Conservation (phyloP, 139 green algal genomes). For the Pseudopediastrum boryanum region DNA sequence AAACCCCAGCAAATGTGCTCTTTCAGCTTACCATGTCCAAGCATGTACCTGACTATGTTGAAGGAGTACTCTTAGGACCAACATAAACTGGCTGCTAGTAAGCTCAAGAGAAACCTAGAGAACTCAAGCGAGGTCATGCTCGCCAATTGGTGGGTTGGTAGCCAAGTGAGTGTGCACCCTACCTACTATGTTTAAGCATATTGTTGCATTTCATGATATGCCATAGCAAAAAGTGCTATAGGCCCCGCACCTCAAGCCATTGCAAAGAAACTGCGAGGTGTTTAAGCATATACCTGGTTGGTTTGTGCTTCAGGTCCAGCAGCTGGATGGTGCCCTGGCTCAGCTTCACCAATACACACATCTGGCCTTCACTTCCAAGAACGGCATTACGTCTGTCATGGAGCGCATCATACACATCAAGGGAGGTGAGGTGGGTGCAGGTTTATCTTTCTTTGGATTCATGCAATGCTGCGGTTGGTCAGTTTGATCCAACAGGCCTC, state of each 20-base stretch:
- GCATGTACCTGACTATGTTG: no score
- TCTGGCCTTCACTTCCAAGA: constrained; percentile 73
- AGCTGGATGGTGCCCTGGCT: constrained; percentile 25
- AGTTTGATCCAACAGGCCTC: no score
- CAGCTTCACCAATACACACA: constrained; percentile 43
- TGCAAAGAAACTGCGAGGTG: background rate
- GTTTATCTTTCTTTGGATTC: no score
- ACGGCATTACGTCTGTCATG: constrained; percentile 69
- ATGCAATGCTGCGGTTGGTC: no score
- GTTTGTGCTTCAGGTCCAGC: background rate
- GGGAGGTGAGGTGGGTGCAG: constrained; percentile 36
- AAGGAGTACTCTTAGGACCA: no score
- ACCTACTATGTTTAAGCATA: background rate
- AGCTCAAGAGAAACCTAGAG: no score
- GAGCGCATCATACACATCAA: constrained; percentile 39
- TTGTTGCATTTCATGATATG: background rate
- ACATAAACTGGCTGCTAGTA: no score
- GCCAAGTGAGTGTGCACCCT: no score
- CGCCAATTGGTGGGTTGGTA: no score
- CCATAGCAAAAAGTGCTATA: background rate
- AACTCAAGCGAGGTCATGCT: no score
- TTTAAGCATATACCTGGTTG: background rate
- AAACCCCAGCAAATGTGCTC: no score
- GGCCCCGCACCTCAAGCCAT: background rate
- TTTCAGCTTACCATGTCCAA: no score